Conservation (phyloP, 2,329 filamentous ascomycete genomes). For the Colletotrichum higginsianum region DNA sequence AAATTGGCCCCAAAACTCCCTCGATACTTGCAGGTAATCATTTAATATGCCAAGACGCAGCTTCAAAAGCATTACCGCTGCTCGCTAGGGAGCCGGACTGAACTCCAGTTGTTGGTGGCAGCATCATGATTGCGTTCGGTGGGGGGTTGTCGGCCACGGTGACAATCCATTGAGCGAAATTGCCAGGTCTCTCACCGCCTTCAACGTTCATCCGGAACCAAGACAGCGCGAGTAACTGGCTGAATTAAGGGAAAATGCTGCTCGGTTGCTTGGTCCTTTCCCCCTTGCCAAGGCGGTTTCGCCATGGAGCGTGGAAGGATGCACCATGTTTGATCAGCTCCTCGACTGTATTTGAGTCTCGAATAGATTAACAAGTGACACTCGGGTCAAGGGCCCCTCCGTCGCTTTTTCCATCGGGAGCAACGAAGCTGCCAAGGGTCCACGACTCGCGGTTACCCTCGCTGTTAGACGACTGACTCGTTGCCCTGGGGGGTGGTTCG, state of each 20-base stretch:
- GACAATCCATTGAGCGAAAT: neutral
- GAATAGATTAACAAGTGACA: neutral
- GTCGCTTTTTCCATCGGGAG: neutral
- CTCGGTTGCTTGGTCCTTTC: neutral
- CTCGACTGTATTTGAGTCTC: neutral
- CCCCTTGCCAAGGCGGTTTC: neutral
- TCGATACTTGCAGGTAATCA: too few relatives aligned
- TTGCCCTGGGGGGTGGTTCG: neutral
- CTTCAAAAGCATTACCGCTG: too few relatives aligned
- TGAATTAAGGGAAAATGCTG: neutral
- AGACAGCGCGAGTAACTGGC: neutral
- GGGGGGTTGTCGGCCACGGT: neutral
- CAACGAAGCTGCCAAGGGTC: neutral
- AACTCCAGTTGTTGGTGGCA: too few relatives aligned
- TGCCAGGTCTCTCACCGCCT: neutral
- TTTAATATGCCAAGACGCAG: too few relatives aligned
- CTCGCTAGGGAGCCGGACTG: neutral
- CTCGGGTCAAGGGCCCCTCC: neutral
- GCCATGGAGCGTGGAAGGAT: conserved; percentile 8
- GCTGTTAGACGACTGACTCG: conserved; percentile 20
- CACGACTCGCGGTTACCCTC: conserved; percentile 19
- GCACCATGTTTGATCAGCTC: conserved; percentile 17
- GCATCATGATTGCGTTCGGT: neutral
- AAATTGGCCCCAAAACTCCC: too few relatives aligned
- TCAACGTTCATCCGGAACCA: neutral